Evolutionary conservation across 129 eudicot genomes (phyloP).

Genomic region (Flaveria sonorensis): DNA sequence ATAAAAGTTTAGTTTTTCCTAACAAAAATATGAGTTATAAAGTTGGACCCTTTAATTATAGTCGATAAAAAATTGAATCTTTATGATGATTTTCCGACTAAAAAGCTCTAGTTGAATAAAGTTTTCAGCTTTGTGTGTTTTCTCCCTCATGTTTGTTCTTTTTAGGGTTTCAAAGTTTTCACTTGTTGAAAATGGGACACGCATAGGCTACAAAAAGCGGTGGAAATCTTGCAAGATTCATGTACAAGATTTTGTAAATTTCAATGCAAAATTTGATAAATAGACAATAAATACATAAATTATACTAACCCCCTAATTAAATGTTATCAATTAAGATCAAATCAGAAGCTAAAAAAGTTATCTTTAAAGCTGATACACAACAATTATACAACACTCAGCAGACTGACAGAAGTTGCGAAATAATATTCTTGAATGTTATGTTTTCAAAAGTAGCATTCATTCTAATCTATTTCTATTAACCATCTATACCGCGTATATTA

Average conservation of each 20-base stretch:
- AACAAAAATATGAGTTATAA: too few species aligned
- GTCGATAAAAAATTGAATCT: too few species aligned
- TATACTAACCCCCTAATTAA: background rate
- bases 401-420: background rate
- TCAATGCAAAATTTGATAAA: slow-evolving; percentile 5
- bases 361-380: too few species aligned
- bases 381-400: too few species aligned
- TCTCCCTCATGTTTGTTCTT: background rate
- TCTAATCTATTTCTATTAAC: too few species aligned
- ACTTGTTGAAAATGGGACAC: slow-evolving; percentile 3
- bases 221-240: slow-evolving; percentile 22
- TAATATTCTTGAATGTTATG: background rate
- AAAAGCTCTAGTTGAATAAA: background rate
- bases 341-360: background rate
- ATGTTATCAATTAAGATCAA: background rate
- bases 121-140: background rate
- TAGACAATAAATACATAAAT: background rate
- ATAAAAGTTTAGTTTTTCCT: too few species aligned
- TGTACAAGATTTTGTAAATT: slow-evolving; percentile 18
- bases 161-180: slow-evolving; percentile 29
- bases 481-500: too few species aligned
- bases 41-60: too few species aligned
- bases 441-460: background rate
- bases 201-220: slow-evolving; percentile 8
- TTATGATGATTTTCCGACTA: too few species aligned